Evolutionary conservation across 2,329 filamentous ascomycete genomes (phyloP).

Genomic region (Alternaria consortialis): DNA sequence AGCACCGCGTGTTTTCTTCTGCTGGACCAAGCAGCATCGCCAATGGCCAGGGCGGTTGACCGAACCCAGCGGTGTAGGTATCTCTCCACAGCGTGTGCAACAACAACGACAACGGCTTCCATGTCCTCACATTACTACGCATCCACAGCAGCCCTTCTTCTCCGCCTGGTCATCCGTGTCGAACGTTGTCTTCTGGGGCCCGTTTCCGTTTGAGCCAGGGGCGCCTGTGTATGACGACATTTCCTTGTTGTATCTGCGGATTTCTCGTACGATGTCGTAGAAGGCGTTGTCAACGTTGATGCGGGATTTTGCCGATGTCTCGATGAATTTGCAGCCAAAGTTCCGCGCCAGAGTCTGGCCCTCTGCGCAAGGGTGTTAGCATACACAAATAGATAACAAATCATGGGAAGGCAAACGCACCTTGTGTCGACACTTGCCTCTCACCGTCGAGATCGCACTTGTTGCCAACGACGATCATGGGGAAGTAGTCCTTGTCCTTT

Average conservation of each 20-base stretch:
- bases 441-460: constrained; percentile 98
- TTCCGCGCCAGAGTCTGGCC: constrained; percentile 84
- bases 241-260: constrained; percentile 97
- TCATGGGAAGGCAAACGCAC: constrained; percentile 62
- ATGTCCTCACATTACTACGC: constrained; percentile 78
- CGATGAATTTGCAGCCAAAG: constrained; percentile 98
- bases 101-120: constrained; percentile 15
- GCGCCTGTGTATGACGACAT: constrained; percentile 86
- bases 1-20: constrained; percentile 44
- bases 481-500: constrained; percentile 99
- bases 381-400: background rate
- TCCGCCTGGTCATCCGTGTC: constrained; percentile 76
- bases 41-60: constrained; percentile 36
- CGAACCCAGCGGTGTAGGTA: constrained; percentile 30
- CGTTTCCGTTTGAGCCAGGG: constrained; percentile 62
- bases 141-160: constrained; percentile 82
- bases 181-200: constrained; percentile 69
- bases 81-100: constrained; percentile 25
- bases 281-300: constrained; percentile 99
- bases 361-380: constrained; percentile 66
- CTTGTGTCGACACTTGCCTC: constrained; percentile 89
- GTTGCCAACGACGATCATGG: constrained; percentile 98
- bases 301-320: constrained; percentile 97
- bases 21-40: constrained; percentile 29
- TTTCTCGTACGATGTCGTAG: constrained; percentile 97